Conservation (phyloP, 768 basidiomycete species). For the Phylloporus sp. region DNA sequence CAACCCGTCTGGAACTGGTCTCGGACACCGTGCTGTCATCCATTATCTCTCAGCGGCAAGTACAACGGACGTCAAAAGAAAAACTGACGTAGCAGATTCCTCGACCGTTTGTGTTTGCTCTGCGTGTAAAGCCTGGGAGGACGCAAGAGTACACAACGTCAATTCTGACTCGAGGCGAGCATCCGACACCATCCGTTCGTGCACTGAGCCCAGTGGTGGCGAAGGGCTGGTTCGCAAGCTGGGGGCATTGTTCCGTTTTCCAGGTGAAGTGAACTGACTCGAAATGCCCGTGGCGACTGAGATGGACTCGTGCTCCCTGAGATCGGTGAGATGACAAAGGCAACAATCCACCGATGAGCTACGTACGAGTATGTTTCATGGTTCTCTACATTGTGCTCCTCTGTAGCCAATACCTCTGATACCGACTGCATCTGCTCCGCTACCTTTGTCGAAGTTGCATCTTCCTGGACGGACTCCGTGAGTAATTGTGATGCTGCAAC, state of each 20-base stretch:
- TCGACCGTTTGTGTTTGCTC: background rate
- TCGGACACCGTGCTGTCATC: background rate
- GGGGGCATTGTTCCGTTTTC: background rate
- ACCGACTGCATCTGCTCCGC: background rate
- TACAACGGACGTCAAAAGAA: background rate
- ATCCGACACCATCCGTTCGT: background rate
- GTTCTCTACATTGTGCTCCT: background rate
- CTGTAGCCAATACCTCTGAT: background rate
- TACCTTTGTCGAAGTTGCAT: background rate
- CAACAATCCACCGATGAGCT: background rate
- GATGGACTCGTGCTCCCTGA: background rate
- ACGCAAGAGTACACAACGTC: background rate
- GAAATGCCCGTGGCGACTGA: background rate
- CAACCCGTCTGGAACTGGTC: background rate
- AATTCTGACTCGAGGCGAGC: background rate
- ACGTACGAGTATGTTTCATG: conserved; percentile 6
- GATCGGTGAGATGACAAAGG: background rate
- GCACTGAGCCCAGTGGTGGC: background rate
- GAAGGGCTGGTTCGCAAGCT: background rate
- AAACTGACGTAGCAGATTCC: background rate
- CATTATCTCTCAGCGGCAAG: background rate
- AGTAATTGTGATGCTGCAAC: background rate
- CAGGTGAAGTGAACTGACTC: background rate
- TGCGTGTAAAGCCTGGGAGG: background rate
- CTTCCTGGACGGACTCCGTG: background rate